A percentile compares a stretch with the other conserved stretches of the same genome.
phyloP scores from a whole-genome alignment of 2,329 filamentous ascomycete species.

The Mycosphaerelloides madeirae region DNA sequence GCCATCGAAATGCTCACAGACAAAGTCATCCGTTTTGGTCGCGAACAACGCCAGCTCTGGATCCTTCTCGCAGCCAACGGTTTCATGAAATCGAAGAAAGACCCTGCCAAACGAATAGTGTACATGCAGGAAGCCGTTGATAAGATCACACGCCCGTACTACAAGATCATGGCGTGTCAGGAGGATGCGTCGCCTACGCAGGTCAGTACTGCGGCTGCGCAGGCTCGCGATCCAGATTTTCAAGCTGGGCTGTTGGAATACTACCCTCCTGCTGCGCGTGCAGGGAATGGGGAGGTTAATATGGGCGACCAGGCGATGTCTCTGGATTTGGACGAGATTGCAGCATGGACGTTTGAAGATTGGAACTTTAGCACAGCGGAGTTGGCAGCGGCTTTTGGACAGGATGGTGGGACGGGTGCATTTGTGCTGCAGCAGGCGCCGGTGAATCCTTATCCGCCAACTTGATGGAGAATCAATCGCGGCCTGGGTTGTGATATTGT shows the following conservation, averaged over 20 bases:
- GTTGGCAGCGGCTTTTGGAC: constrained; percentile 8
- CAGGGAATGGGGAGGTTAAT: background rate
- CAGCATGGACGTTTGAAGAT: constrained; percentile 31
- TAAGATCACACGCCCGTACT: constrained; percentile 25
- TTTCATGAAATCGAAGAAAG: constrained; percentile 24
- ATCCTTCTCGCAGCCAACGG: constrained; percentile 27
- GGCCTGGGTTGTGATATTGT: too few species aligned
- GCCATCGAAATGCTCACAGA: constrained; percentile 26
- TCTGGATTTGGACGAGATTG: constrained; percentile 28
- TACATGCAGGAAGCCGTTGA: constrained; percentile 33
- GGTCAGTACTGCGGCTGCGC: background rate
- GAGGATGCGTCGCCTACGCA: constrained; percentile 14
- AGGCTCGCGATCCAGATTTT: background rate
- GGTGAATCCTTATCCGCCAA: background rate
- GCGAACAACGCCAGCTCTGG: constrained; percentile 30
- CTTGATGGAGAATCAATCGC: constrained; percentile 3
- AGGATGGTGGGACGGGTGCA: too few species aligned
- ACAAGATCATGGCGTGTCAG: constrained; percentile 32
- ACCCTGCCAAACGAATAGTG: constrained; percentile 17
- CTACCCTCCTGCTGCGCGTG: background rate
- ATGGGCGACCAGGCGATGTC: background rate
- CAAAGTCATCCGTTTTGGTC: constrained; percentile 27
- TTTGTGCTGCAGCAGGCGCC: too few species aligned
- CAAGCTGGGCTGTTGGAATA: background rate
- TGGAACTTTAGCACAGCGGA: constrained; percentile 25